Evolutionary conservation across 805 yeast species (phyloP).

Genomic region (Ogataea wickerhamii): DNA sequence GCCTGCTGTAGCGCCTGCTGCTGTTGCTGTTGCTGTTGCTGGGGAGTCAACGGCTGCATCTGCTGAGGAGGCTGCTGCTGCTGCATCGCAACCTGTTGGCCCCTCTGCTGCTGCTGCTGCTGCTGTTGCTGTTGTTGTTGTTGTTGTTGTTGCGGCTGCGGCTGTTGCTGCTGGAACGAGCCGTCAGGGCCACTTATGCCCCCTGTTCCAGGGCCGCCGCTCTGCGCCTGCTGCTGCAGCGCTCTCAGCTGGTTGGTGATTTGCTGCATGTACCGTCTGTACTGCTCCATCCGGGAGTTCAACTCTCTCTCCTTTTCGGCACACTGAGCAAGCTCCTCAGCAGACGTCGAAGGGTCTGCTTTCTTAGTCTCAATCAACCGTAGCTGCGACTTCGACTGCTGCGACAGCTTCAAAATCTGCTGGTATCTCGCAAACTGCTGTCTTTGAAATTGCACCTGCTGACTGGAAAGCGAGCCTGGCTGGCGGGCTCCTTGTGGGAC

Average conservation of each 20-base stretch:
- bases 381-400: constrained; percentile 47
- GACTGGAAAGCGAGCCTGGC: constrained; percentile 1
- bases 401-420: constrained; percentile 43
- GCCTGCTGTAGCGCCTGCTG: constrained; percentile 18
- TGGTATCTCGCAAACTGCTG: constrained; percentile 36
- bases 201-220: constrained; percentile 1
- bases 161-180: constrained; percentile 1
- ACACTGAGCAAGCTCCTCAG: constrained; percentile 43
- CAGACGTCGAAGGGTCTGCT: constrained; percentile 39
- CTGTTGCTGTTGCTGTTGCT: constrained; percentile 22
- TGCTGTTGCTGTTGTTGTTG: constrained; percentile 7
- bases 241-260: constrained; percentile 43
- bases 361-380: constrained; percentile 49
- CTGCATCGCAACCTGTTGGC: constrained; percentile 12
- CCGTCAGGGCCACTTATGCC: not conserved
- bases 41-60: constrained; percentile 16
- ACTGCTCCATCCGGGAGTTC: constrained; percentile 44
- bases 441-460: constrained; percentile 23
- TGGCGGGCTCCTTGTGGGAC: constrained; percentile 11
- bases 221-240: constrained; percentile 19
- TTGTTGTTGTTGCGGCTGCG: constrained; percentile 13
- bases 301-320: constrained; percentile 47
- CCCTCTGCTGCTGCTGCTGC: constrained; percentile 13
- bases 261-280: constrained; percentile 37
- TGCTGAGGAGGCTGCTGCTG: constrained; percentile 14